A percentile compares a stretch with the other conserved stretches of the same genome.
Conservation (phyloP, 129 eudicot genomes). For the Pittosporum tobira region DNA sequence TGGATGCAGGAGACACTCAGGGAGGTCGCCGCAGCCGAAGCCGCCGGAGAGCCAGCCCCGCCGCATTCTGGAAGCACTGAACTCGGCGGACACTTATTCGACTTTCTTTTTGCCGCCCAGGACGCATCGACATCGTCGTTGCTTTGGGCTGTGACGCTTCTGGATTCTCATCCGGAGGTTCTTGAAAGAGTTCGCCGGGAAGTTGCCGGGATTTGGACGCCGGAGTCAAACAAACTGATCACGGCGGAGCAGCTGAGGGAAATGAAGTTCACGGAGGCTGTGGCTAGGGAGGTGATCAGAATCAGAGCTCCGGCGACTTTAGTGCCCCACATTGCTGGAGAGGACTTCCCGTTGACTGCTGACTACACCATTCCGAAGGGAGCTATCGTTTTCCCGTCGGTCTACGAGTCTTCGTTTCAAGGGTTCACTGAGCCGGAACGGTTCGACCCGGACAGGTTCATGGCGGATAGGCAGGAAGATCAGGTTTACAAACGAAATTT, state of each 20-base stretch:
- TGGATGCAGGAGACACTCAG: slow-evolving; percentile 71
- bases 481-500: slow-evolving; percentile 57
- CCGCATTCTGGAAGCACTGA: slow-evolving; percentile 28
- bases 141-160: slow-evolving; percentile 66
- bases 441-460: slow-evolving; percentile 88
- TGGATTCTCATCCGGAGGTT: slow-evolving; percentile 63
- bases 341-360: slow-evolving; percentile 54
- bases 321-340: slow-evolving; percentile 86
- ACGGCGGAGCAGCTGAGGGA: slow-evolving; percentile 51
- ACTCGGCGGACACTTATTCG: slow-evolving; percentile 70
- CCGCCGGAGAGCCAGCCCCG: slow-evolving; percentile 17
- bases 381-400: slow-evolving; percentile 74
- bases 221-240: slow-evolving; percentile 31
- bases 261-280: slow-evolving; percentile 84
- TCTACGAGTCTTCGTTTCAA: slow-evolving; percentile 78
- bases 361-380: slow-evolving; percentile 67
- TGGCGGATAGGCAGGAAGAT: slow-evolving; percentile 61
- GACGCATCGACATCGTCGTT: slow-evolving; percentile 88
- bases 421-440: slow-evolving; percentile 63
- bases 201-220: slow-evolving; percentile 45
- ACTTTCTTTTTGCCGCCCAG: slow-evolving; percentile 73
- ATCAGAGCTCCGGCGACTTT: slow-evolving; percentile 69
- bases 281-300: slow-evolving; percentile 66
- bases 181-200: slow-evolving; percentile 41
- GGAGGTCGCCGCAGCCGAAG: slow-evolving; percentile 29